Percentiles rank a stretch among this genome's conserved stretches.
phyloP scores from a whole-genome alignment of 2,329 filamentous ascomycete species.

The Microthyrium microscopicum region DNA sequence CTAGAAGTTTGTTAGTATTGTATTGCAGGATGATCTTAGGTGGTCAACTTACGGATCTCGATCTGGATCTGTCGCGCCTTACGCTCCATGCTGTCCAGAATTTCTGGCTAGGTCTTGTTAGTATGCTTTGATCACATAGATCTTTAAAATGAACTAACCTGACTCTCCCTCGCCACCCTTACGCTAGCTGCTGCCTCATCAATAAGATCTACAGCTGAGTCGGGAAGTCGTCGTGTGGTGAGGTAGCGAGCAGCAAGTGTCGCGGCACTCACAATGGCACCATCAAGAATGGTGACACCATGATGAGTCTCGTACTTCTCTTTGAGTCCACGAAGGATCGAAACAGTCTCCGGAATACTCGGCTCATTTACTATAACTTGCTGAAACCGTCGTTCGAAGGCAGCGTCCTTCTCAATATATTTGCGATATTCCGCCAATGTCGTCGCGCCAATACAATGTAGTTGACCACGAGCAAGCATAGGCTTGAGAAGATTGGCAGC shows the following conservation, averaged over 20 bases:
- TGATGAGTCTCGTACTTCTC: conserved; percentile 98
- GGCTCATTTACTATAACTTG: conserved; percentile 96
- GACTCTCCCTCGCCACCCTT: conserved; percentile 69
- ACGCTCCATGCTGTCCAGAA: conserved; percentile 86
- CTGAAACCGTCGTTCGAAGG: conserved; percentile 96
- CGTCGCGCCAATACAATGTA: conserved; percentile 96
- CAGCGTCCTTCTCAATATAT: conserved; percentile 96
- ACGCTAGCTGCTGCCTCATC: conserved; percentile 97
- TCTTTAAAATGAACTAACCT: no score
- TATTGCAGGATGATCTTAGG: no score
- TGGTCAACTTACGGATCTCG: no score
- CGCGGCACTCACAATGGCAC: conserved; percentile 80
- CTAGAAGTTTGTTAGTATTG: no score
- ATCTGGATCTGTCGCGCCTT: conserved; percentile 84
- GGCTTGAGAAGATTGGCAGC: conserved; percentile 95
- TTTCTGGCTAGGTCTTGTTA: conserved; percentile 94
- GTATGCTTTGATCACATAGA: no score
- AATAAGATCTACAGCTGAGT: conserved; percentile 91
- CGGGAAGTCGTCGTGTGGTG: conserved; percentile 75
- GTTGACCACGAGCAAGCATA: conserved; percentile 88
- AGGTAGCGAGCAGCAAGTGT: conserved; percentile 86
- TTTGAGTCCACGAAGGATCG: conserved; percentile 94
- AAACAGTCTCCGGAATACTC: conserved; percentile 73
- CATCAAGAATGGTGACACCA: conserved; percentile 90
- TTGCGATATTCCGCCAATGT: conserved; percentile 93